Base-by-base conservation (phyloP, 495 filamentous ascomycete genomes). In the Physcia stellaris region DNA sequence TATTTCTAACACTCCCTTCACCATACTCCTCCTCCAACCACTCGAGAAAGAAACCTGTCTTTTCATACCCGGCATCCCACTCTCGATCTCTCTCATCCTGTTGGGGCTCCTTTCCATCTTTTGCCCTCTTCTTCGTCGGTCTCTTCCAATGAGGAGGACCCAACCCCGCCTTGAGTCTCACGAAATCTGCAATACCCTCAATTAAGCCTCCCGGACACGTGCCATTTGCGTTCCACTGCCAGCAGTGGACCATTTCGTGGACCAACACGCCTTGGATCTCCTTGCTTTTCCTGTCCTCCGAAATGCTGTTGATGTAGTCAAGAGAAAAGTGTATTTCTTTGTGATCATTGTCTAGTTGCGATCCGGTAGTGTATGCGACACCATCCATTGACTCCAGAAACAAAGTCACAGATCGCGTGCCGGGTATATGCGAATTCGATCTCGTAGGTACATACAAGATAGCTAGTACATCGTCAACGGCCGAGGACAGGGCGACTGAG, bases 241-340 rank as follows among this genome's bases (percentile, higher is more conserved):
- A 93, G 62, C 87, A 95, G 55, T 98, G 90, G 9, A 96, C 90
- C 45, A 95, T 79, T 60, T 98, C 90, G 56, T 98, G 90, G 0
- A 76, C 74, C 6, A 98, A 50, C 2, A 98, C 85, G 27, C 90
- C 90, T 9, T 67, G 58, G 40, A 96, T 75, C 60, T 98, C 90
- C 23, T 70, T 49, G 7, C 54, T 45, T 16, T 49, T 43, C 15
- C 46, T 29, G 27, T 59, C 51, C 2, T 57, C 40, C 2, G 64
- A 58, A 40, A 62, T 55, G 39, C 59, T 53, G 11, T 57, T 40
- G 49, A 96, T 77, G 60, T 94, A 94, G 37, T 70, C 60, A 9
- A 86, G 72, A 4, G 73, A 81, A 62, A 95, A 69, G 60, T 94
- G 85, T 41, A 98, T 94, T 51, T 94, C 86, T 53, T 98, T 96